Conservation (phyloP, 345 rosid species). For the Turnera subulata region DNA sequence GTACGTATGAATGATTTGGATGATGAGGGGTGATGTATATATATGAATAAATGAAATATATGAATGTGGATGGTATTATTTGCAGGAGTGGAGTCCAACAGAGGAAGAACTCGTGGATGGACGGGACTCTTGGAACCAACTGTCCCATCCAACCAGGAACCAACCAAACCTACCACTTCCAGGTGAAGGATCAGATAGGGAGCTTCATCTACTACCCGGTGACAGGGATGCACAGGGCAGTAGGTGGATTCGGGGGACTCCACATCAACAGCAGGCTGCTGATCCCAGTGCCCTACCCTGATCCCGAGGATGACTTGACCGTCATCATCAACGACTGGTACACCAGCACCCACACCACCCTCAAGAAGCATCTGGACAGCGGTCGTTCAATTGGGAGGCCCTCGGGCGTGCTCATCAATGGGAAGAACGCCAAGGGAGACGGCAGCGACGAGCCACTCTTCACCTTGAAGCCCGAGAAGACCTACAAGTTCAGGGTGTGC, state of each 20-base stretch:
- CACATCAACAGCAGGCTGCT: conserved; percentile 29
- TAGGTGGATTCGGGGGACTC: conserved; percentile 31
- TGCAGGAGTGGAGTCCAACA: conserved; percentile 35
- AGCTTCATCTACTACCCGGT: conserved; percentile 28
- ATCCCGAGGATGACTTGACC: conserved; percentile 35
- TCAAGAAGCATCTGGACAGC: conserved; percentile 24
- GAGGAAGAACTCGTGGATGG: conserved; percentile 33
- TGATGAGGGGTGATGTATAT: too few species aligned
- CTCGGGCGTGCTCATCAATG: conserved; percentile 26
- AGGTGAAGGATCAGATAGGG: conserved; percentile 37
- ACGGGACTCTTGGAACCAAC: conserved; percentile 27
- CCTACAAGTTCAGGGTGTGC: conserved; percentile 33
- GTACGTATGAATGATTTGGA: too few species aligned
- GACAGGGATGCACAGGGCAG: conserved; percentile 22
- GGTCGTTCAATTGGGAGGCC: conserved; percentile 27
- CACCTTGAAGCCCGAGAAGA: conserved; percentile 33
- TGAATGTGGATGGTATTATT: too few species aligned
- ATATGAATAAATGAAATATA: too few species aligned
- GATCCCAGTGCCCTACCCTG: conserved; percentile 29
- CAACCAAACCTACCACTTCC: conserved; percentile 33
- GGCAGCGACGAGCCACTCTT: conserved; percentile 26
- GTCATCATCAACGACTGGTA: conserved; percentile 30
- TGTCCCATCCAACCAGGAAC: conserved; percentile 31
- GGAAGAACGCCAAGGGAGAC: conserved; percentile 14
- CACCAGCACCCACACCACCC: conserved; percentile 17